Evolutionary conservation across 306 rosid genomes (phyloP), one percentile per base, ranked within the genome.

Genomic region (Carpinus viminea): DNA sequence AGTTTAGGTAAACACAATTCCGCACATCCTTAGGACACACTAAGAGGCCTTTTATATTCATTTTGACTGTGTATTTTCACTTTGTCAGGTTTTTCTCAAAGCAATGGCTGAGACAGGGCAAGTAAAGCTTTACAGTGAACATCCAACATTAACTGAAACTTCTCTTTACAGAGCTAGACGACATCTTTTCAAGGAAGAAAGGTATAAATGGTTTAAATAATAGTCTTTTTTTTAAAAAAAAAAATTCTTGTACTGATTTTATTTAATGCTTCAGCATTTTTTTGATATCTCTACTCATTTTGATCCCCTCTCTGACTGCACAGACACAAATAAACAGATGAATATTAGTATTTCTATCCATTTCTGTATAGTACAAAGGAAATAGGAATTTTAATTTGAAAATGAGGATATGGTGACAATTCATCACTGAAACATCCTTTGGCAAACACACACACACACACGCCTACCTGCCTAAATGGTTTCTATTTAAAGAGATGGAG

Each of bases 51-150:
- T 61, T 56, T 46, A 26, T 80, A 38, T 77, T 74, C 53, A 82
- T 54, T 53, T 57, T 56, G 72, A 45, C 10, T 55, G 55, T 55
- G 55, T 72, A 53, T 77, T 78, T 53, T 46, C 6, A 17, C 70
- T 70, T 78, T 34, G 81, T 82, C 88, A 93, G 99, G 99, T 90
- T 85, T 95, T 95, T 85, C 89, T 95, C 82, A 93, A 93, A 87
- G 99, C 98, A 76, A 95, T 95, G 98, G 98, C 98, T 55, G 94
- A 91, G 87, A 91, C 96, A 47, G 99, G 98, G 71, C 97, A 90
- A 81, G 78, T 95, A 75, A 89, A 95, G 87, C 86, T 95, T 53
- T 88, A 93, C 41, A 97, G 99, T 64, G 96, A 95, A 75, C 72
- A 81, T 18, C 98, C 99, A 69, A 93, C 99, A 38, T 77, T 93